Evolutionary conservation across 176 grass and related monocot species (phyloP), one percentile per base, ranked within the genome.

Genomic region (Melocanna baccifera): DNA sequence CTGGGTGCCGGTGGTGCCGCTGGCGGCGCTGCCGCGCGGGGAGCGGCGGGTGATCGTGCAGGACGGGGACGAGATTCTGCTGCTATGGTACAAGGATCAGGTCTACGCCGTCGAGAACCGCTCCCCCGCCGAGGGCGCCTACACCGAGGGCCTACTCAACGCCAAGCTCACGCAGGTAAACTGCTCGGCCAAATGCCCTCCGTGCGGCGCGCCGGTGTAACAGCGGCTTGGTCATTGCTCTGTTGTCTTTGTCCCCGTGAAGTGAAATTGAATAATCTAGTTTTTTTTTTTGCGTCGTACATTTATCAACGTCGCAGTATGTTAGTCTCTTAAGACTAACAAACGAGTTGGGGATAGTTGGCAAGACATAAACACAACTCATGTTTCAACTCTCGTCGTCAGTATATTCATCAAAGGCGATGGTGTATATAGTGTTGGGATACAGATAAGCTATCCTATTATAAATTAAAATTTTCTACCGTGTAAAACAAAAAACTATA

Each of bases 1-100:
- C 79, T 98, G 96, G 96, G 62, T 98, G 6, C 93, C 96, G 0
- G 96, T 95, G 22, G 93, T 98, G 63, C 96, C 96, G 28, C 83
- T 95, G 4, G 71, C 89, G 34, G 91, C 96, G 48, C 85, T 98
- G 56, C 96, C 96, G 3, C 91, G 89, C 5, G 96, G 96, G 53
- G 96, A 98, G 96, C 75, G 96, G 34, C 85, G 96, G 48, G 96
- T 98, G 80, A 95, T 98, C 83, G 77, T 94, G 9, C 96, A 98
- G 87, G 93, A 92, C 29, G 91, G 73, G 55, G 93, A 98, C 20
- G 92, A 90, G 62, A 94, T 98, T 40, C 84, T 98, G 74, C 90
- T 98, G 55, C 89, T 98, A 26, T 98, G 96, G 96, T 98, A 98
- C 83, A 98, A 98, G 70, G 93, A 98, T 19, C 83, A 94, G 45